Evolutionary conservation across 768 basidiomycete species (phyloP).

Genomic region (Podaxis sp.): DNA sequence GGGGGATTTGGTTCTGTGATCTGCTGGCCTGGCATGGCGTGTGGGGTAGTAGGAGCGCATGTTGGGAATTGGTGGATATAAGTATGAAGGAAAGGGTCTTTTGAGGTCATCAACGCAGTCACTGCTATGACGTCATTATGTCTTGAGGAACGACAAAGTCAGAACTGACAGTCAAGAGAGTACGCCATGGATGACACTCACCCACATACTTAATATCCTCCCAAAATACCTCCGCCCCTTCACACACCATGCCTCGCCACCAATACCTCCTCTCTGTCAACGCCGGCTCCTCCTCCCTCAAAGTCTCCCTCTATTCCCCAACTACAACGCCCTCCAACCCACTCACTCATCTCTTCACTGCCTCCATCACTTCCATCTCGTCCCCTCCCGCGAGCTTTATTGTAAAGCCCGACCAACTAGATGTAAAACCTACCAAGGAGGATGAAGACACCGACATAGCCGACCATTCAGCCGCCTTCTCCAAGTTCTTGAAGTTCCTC

Average conservation of each 20-base stretch:
- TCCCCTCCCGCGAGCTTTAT: constrained; percentile 53
- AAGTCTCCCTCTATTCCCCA: constrained; percentile 65
- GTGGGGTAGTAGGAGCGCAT: not conserved
- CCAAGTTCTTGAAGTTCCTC: constrained; percentile 54
- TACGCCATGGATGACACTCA: no score
- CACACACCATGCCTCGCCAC: constrained; percentile 10
- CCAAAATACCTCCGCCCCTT: not conserved
- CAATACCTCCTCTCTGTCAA: constrained; percentile 67
- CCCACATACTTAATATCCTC: no score
- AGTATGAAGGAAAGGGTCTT: not conserved
- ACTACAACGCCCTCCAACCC: constrained; percentile 24
- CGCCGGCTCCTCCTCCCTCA: constrained; percentile 85
- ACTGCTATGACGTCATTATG: not conserved
- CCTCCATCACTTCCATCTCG: constrained; percentile 58
- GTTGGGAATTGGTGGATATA: not conserved
- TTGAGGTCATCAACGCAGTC: no score
- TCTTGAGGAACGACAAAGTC: no score
- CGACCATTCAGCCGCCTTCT: constrained; percentile 65
- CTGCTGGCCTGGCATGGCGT: constrained; percentile 57
- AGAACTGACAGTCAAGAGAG: no score
- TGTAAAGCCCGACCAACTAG: constrained; percentile 39
- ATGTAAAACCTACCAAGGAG: constrained; percentile 12
- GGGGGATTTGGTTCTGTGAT: constrained; percentile 66
- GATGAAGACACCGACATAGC: constrained; percentile 32
- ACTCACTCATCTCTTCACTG: constrained; percentile 46